phyloP scores from a whole-genome alignment of 2,329 filamentous ascomycete genomes.

The Plectosphaerella cucumerina region DNA sequence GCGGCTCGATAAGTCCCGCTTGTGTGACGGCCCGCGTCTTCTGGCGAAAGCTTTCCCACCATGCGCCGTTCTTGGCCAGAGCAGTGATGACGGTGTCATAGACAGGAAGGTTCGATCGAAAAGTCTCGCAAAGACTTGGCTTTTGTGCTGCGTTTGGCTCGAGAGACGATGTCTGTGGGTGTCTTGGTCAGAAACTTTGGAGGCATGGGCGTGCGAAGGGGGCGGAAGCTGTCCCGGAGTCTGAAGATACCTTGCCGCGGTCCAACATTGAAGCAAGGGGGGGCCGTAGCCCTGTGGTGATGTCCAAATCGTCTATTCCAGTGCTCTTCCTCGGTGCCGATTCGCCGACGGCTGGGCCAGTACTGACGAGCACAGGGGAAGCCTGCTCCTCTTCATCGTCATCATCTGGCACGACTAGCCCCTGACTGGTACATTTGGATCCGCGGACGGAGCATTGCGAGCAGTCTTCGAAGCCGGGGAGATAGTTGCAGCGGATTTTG shows the following conservation, averaged over 20 bases:
- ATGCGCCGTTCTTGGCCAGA: constrained; percentile 13
- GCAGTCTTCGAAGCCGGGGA: constrained; percentile 20
- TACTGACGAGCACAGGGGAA: too few relatives aligned
- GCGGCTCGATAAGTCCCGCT: neutral
- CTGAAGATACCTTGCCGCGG: neutral
- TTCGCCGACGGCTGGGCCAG: too few relatives aligned
- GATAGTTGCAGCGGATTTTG: constrained; percentile 37
- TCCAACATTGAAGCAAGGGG: neutral
- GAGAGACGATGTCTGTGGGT: neutral
- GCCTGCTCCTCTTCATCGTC: neutral
- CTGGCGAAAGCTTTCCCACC: constrained; percentile 36
- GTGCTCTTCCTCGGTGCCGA: neutral
- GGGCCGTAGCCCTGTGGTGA: neutral
- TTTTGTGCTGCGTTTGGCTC: neutral
- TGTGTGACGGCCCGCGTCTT: constrained; percentile 18
- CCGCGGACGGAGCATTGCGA: constrained; percentile 23
- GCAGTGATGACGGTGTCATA: constrained; percentile 4
- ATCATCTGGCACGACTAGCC: neutral
- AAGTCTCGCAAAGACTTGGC: constrained; percentile 1
- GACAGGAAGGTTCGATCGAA: constrained; percentile 4
- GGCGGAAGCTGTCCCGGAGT: neutral
- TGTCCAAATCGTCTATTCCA: neutral
- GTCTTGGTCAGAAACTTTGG: neutral
- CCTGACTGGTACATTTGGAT: constrained; percentile 11
- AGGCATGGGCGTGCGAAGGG: neutral